Evolutionary conservation across 192 early-diverging fungal species (phyloP), one percentile per base, ranked within the genome.

Genomic region (Coemansia sp.): DNA sequence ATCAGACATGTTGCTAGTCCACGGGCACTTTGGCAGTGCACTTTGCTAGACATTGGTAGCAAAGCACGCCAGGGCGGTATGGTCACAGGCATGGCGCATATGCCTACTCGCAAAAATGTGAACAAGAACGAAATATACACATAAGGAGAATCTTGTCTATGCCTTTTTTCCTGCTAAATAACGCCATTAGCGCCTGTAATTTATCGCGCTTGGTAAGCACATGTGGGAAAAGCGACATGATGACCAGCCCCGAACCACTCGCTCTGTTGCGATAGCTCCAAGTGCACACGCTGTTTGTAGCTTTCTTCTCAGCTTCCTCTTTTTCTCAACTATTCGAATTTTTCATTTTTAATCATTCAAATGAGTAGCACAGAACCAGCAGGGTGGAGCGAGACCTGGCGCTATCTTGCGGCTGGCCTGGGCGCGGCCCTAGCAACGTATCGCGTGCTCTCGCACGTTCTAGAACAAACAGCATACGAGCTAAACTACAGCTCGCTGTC

Each of bases 381-480:
- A 16, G 26, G 26, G 1, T 53, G 51, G 51, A 31, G 31, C 13
- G 51, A 53, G 28, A 28, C 33, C 24, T 72, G 70, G 70, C 46
- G 56, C 13, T 66, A 62, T 35, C 62, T 72, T 20, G 23, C 45
- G 4, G 37, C 38, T 6, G 62, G 70, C 9, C 21, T 57, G 14
- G 59, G 56, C 9, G 65, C 71, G n/a, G 71, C 71, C 0, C 28
- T 63, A 2, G 71, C 58, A 16, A 67, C 71, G 11, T 73, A 73
- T 60, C 64, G 71, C 2, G 64, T 73, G 37, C 65, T 73, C 11
- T 62, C 64, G 31, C 71, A 80, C 36, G 58, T 74, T 5, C 35
- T 67, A 6, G 72, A 70, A 55, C 77, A 80, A 43, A 48, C 72
- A 23, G 33, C 31, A 18, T 66, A 69, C 53, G 77, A 80, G 65